Conservation (phyloP, 2,329 filamentous ascomycete species). For the Xylariales sp. region DNA sequence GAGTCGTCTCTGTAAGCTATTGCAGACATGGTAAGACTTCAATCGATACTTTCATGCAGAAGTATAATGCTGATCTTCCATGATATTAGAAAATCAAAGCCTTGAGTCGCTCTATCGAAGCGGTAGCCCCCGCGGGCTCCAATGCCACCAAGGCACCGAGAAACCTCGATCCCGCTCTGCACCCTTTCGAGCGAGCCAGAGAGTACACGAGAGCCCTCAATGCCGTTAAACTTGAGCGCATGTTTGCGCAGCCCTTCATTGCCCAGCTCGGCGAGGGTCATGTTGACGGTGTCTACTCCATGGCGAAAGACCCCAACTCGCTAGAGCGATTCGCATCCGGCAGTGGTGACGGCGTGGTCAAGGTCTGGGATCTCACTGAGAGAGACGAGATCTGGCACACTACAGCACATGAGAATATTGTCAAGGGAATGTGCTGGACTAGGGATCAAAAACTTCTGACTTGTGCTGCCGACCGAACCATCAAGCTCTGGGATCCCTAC, state of each 20-base stretch:
- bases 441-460: slow-evolving; percentile 79
- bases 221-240: slow-evolving; percentile 38
- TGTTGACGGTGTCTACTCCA: slow-evolving; percentile 82
- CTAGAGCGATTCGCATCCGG: slow-evolving; percentile 75
- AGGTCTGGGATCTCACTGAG: slow-evolving; percentile 80
- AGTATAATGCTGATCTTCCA: neutral
- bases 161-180: slow-evolving; percentile 71
- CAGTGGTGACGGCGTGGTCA: slow-evolving; percentile 83
- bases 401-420: slow-evolving; percentile 78
- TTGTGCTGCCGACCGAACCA: slow-evolving; percentile 78
- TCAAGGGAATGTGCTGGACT: slow-evolving; percentile 90
- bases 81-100: slow-evolving; percentile 54
- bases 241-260: slow-evolving; percentile 70
- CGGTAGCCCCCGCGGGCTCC: slow-evolving; percentile 63
- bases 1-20: neutral
- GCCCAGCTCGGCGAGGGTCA: slow-evolving; percentile 85
- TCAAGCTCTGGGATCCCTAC: slow-evolving; percentile 92
- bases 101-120: slow-evolving; percentile 59
- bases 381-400: slow-evolving; percentile 69
- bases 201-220: slow-evolving; percentile 66
- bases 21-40: too few species aligned
- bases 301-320: slow-evolving; percentile 75
- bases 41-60: too few species aligned
- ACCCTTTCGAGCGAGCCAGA: slow-evolving; percentile 86
- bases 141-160: slow-evolving; percentile 61